These are phyloP conservation scores for Prunus salicina DNA, from an alignment of 306 rosid genomes.

Conservation along the genomic window DNA sequence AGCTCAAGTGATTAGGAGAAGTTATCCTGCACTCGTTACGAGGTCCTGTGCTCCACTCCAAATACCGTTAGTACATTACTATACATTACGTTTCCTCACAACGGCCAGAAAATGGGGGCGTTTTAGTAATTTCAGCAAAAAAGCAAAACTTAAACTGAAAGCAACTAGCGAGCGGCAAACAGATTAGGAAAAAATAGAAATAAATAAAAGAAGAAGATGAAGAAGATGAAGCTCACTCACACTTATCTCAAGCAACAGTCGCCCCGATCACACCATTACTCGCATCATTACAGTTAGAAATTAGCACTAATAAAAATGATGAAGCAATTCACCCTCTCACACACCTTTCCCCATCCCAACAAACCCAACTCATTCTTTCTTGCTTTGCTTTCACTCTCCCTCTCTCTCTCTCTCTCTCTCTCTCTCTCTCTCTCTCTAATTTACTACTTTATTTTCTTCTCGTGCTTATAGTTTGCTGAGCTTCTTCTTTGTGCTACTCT, in stretches of 20 bases:
- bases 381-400: slow-evolving; percentile 49
- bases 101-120: slow-evolving; percentile 32
- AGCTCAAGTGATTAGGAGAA: no score
- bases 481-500: slow-evolving; percentile 2
- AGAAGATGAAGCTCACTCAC: slow-evolving; percentile 19
- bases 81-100: slow-evolving; percentile 1
- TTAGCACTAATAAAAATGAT: no score
- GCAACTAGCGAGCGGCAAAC: slow-evolving; percentile 31
- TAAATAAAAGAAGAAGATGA: neutral
- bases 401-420: no score
- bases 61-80: no score
- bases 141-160: neutral
- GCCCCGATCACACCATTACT: neutral
- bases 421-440: no score
- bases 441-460: slow-evolving; percentile 10
- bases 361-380: slow-evolving; percentile 20
- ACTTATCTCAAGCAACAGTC: slow-evolving; percentile 5
- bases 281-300: no score
- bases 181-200: neutral
- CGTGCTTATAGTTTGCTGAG: neutral
- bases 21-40: no score
- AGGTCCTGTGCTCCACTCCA: no score
- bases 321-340: neutral
- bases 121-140: slow-evolving; percentile 29
- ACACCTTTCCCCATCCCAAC: neutral